Evolutionary conservation across 176 grass and related monocot species (phyloP), one percentile per base, ranked within the genome.

Genomic region (Musa troglodytarum): DNA sequence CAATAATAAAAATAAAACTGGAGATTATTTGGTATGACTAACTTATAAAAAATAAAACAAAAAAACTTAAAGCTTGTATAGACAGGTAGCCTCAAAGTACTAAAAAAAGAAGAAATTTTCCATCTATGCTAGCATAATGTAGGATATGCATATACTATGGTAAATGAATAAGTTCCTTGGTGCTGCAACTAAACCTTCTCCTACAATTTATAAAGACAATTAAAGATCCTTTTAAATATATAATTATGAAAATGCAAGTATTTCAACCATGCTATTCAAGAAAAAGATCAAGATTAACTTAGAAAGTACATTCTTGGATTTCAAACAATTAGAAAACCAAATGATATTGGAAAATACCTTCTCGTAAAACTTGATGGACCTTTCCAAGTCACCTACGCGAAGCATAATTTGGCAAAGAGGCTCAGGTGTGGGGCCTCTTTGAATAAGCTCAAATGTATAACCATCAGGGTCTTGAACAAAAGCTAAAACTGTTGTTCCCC

Each of bases 371-470:
- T 82, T 86, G 78, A 98, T 98, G 75, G 90, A 80, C 63, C 84
- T 88, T 22, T 98, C 95, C 79, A 98, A 82, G 69, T 98, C 95
- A 79, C 95, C 95, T 51, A 98, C 95, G 43, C 90, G 90, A 82
- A 98, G 95, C 95, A 98, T 98, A 79, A 98, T 80, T 77, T 98
- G 95, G 79, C 95, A 98, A 75, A 98, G 88, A 77, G 95, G 95
- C 68, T 98, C 95, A 77, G 88, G 88, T 11, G 88, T 98, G 1
- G 78, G 88, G 34, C 86, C 90, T 63, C 95, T 90, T 23, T 98
- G 95, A 71, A 98, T 98, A 73, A 98, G 88, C 81, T 91, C 95
- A 73, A 98, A 98, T 74, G 73, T 25, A 81, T 93, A 98, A 63
- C 88, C 94, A 78, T 98, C 90, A 76, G 94, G 94, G 69, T 98